Evolutionary conservation across 169 alveolate genomes (phyloP).

Genomic region (Cryptosporidium andersoni): DNA sequence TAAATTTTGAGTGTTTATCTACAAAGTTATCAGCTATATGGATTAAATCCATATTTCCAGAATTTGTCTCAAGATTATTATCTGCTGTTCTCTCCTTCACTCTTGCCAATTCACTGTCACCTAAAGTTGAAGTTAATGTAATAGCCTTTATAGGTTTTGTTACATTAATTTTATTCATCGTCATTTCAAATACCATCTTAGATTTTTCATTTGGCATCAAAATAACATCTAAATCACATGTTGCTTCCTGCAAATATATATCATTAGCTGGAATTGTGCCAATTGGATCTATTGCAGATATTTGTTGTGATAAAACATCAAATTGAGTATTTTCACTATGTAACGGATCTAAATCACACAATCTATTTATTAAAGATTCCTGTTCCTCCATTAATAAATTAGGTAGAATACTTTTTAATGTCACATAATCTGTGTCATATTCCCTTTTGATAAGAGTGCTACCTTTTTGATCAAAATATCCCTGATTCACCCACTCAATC

Average conservation of each 20-base stretch:
- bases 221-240: constrained; percentile 56
- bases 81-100: background rate
- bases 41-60: constrained; percentile 1
- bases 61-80: constrained; percentile 15
- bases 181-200: constrained; percentile 48
- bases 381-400: constrained; percentile 30
- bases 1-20: constrained; percentile 7
- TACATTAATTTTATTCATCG: constrained; percentile 53
- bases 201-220: constrained; percentile 59
- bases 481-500: constrained; percentile 52
- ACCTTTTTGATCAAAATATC: constrained; percentile 65
- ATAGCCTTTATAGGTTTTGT: constrained; percentile 53
- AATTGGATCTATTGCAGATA: constrained; percentile 60
- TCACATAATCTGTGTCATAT: constrained; percentile 58
- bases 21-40: constrained; percentile 53
- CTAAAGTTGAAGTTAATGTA: constrained; percentile 43
- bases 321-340: constrained; percentile 12
- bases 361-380: constrained; percentile 21
- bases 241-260: constrained; percentile 62
- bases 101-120: constrained; percentile 27
- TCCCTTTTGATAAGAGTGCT: constrained; percentile 29
- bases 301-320: constrained; percentile 1
- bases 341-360: background rate
- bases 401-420: constrained; percentile 56
- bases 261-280: constrained; percentile 70